Base-by-base conservation (phyloP, 805 yeast species). In the Tetrapisispora namnaoensis region DNA sequence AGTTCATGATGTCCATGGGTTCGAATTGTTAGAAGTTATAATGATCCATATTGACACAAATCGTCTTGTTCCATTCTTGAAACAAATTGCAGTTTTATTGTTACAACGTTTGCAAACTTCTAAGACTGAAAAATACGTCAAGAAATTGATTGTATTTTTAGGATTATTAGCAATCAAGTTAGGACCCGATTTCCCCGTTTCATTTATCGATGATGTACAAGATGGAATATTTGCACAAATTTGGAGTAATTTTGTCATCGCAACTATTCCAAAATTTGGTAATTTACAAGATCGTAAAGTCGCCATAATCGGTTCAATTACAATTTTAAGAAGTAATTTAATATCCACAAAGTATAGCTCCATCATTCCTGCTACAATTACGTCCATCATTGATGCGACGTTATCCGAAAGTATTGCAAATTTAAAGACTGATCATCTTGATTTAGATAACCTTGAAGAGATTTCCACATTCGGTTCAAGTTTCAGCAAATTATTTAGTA, bases 381-480 rank as follows among this genome's bases (percentile, higher is more conserved):
- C 71, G 35, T 67, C 63, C 20, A 57, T 82, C 14, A 61, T 79
- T 3, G 67, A 68, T 39, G 58, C 73, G 4, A 52, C 66, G 6
- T 53, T 66, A 8, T 65, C 70, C 5, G 69, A 69, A 44, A 66
- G 76, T 38, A 67, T 71, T 42, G 67, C 64, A 11, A 65, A 66
- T 42, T 50, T 65, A 37, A 70, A 65, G 18, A 56, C 58, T n/a
- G 70, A 72, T 38, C 70, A 66, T 44, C 53, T 71, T 42, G 73
- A 69, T 49, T 51, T 67, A 3, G 64, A 70, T 38, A 83, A 82
- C 54, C 57, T 76, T 30, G 89, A 84, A 46, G 95, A 89, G 52
- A 75, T 83, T 45, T 68, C 89, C 0, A 73, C 93, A 2, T 93
- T 90, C 67, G 98, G 98, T 2, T 83, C 96, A 0, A 79, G 82